Base-by-base conservation (phyloP, 1,284 basidiomycete genomes). In the Sporisorium sorghi region DNA sequence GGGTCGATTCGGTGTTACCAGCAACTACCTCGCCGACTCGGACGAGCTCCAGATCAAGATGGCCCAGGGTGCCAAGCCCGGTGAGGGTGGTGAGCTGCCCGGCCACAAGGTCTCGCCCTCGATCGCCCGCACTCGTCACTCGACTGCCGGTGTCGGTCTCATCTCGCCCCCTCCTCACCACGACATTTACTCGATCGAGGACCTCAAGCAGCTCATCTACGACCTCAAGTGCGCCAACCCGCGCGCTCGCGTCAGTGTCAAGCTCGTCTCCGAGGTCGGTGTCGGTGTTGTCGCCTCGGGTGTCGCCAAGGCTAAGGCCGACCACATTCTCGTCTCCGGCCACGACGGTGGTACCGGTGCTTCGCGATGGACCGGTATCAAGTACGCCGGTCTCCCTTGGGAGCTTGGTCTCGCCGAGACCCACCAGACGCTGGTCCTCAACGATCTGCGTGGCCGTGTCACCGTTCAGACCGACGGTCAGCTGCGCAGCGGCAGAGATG, bases 31-130 rank as follows among this genome's bases (percentile, higher is more conserved):
- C 44, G 76, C 80, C 50, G 80, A 82, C 68, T 64, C 77, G 35
- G 80, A 82, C 69, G 80, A 82, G 72, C 75, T 82, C 40, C 80
- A 82, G 73, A 82, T 82, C 76, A 82, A 81, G 79, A 80, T 82
- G 72, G 81, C 81, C 9, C 81, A 82, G 60, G 81, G 81, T 58
- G 81, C 81, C 63, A 81, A 82, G 79, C 81, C 81, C 17, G 81
- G 79, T 71, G 81, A 82, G 71, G 81, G 81, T 63, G 81, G 81
- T 63, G 81, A 82, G 73, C 67, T 82, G 52, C 81, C 81, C 12
- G 81, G 81, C 42, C 79, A 82, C 79, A 81, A 82, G 73, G 80
- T 82, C 32, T 82, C 80, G 53, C 70, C 76, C 43, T 82, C 80
- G 39, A 82, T 82, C 50, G 79, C 81, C 47, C 76, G 79, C 40